Conservation (phyloP, 495 filamentous ascomycete species). For the Aspergillus taichungensis region DNA sequence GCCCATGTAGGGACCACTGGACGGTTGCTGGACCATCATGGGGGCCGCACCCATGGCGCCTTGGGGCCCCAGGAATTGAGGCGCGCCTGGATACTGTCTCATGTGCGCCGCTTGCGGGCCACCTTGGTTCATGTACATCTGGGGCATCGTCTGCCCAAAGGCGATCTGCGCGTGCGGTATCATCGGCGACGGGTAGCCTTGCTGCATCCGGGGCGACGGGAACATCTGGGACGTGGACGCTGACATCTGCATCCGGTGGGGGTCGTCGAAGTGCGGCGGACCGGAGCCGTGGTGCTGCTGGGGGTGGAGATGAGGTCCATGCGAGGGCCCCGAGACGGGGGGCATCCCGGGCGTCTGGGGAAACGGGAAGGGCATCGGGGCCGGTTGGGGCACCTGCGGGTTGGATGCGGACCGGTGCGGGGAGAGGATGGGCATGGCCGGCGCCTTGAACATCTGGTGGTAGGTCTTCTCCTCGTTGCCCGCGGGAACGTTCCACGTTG, state of each 20-base stretch:
- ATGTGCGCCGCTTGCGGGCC: conserved; percentile 41
- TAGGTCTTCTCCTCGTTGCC: conserved; percentile 62
- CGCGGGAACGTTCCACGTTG: conserved; percentile 62
- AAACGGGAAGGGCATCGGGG: conserved; percentile 64
- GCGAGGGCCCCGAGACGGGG: conserved; percentile 45
- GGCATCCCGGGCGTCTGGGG: conserved; percentile 38
- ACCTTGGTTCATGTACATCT: conserved; percentile 58
- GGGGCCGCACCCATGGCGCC: conserved; percentile 54
- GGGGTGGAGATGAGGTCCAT: conserved; percentile 55
- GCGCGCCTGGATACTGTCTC: conserved; percentile 38
- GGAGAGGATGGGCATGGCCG: conserved; percentile 51
- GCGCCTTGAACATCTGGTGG: conserved; percentile 65
- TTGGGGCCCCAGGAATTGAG: conserved; percentile 58
- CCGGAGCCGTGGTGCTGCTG: conserved; percentile 56
- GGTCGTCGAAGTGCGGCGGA: conserved; percentile 60
- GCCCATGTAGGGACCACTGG: conserved; percentile 45
- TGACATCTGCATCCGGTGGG: conserved; percentile 79
- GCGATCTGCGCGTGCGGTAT: conserved; percentile 56
- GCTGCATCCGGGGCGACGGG: conserved; percentile 69
- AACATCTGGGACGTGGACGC: conserved; percentile 68
- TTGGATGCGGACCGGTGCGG: conserved; percentile 53
- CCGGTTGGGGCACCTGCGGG: conserved; percentile 62
- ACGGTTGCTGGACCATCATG: conserved; percentile 76
- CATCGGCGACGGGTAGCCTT: conserved; percentile 65
- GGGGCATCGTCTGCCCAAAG: conserved; percentile 65